A percentile compares a stretch with the other conserved stretches of the same genome.
Evolutionary conservation across 495 filamentous ascomycete species (phyloP).

Genomic region (Mytilinidion resinicola): DNA sequence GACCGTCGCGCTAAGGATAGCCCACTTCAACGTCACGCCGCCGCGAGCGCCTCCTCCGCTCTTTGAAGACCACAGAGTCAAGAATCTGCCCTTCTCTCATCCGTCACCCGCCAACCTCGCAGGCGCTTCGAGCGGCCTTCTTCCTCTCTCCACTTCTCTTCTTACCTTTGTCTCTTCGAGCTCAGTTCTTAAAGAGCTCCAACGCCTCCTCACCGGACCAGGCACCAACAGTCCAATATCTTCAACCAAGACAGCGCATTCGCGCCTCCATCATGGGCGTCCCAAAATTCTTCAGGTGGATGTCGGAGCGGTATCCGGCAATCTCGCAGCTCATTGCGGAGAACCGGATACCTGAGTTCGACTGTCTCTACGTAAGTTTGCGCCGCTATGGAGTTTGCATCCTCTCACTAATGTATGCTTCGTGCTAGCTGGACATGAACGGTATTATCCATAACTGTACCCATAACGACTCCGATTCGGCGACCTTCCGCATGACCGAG

Average conservation of each 20-base stretch:
- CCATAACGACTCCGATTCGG: slow-evolving; percentile 86
- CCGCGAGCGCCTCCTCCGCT: not conserved
- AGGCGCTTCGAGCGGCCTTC: slow-evolving; percentile 13
- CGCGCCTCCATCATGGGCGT: slow-evolving; percentile 63
- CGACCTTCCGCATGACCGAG: slow-evolving; percentile 88
- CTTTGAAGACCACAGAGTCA: slow-evolving; percentile 30
- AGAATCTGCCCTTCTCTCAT: slow-evolving; percentile 17
- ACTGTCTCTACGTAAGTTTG: slow-evolving; percentile 75
- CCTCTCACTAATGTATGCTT: not conserved
- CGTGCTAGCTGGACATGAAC: slow-evolving; percentile 83
- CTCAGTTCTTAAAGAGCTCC: no score
- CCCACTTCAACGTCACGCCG: not conserved
- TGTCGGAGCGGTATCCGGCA: slow-evolving; percentile 96
- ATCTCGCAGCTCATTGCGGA: slow-evolving; percentile 99
- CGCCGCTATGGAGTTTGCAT: not conserved
- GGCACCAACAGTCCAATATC: not conserved
- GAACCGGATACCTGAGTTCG: slow-evolving; percentile 98
- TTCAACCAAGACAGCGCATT: not conserved
- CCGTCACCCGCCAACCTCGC: not conserved
- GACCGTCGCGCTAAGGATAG: not conserved
- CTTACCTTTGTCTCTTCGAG: slow-evolving; percentile 2
- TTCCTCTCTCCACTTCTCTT: slow-evolving; percentile 1
- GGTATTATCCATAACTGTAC: slow-evolving; percentile 99
- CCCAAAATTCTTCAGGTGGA: slow-evolving; percentile 92
- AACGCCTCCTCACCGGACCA: no score